phyloP scores from a whole-genome alignment of 2,329 filamentous ascomycete species.

The Hypoxylon sp. region DNA sequence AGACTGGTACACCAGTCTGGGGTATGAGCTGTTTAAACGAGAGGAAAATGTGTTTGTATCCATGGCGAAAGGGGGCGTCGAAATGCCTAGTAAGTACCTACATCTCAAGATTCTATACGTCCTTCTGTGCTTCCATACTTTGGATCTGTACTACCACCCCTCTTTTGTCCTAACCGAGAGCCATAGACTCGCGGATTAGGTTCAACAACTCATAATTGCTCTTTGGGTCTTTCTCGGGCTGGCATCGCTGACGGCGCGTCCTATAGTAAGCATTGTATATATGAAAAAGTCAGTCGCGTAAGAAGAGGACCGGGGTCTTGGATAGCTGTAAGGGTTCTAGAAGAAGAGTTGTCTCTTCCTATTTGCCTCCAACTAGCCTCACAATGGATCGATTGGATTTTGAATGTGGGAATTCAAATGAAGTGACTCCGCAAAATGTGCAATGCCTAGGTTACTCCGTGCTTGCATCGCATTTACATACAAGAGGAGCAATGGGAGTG shows the following conservation, averaged over 20 bases:
- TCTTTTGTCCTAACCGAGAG: conserved; percentile 14
- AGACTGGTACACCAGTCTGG: conserved; percentile 50
- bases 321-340: conserved; percentile 11
- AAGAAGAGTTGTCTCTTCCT: conserved; percentile 20
- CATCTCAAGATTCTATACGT: conserved; percentile 16
- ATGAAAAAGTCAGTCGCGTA: conserved; percentile 49
- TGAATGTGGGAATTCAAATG: conserved; percentile 16
- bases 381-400: conserved; percentile 38
- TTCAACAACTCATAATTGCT: conserved; percentile 18
- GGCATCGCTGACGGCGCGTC: conserved; percentile 25
- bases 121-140: conserved; percentile 9
- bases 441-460: conserved; percentile 32
- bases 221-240: conserved; percentile 9
- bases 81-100: conserved; percentile 37
- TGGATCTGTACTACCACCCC: conserved; percentile 18
- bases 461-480: conserved; percentile 35
- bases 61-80: conserved; percentile 31
- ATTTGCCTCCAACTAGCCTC: conserved; percentile 33
- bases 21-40: conserved; percentile 48
- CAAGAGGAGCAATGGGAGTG: conserved; percentile 35
- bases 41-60: conserved; percentile 42
- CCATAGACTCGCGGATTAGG: conserved; percentile 1
- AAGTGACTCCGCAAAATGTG: conserved; percentile 25
- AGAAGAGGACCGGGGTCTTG: conserved; percentile 10
- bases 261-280: conserved; percentile 46